phyloP scores from a whole-genome alignment of 139 green algal species.

The Tetradesmus obliquus region DNA sequence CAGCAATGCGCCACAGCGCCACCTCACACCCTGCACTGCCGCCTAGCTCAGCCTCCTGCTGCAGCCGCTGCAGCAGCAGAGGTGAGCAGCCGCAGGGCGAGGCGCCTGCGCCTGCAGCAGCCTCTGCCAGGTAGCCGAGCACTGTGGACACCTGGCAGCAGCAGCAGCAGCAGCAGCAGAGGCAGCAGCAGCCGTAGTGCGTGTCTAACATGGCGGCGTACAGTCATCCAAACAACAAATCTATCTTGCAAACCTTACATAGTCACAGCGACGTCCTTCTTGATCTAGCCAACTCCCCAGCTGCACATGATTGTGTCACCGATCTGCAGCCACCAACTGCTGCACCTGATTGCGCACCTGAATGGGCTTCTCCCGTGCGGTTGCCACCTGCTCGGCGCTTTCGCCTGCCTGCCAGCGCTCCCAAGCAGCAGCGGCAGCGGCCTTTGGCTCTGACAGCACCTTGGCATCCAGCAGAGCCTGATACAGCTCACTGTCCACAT shows the following conservation, averaged over 20 bases:
- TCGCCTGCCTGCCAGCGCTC: conserved; percentile 43
- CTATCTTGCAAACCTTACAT: no score
- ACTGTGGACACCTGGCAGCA: conserved; percentile 12
- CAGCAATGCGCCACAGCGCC: conserved; percentile 19
- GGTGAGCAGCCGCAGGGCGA: not conserved
- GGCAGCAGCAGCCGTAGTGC: conserved; percentile 1
- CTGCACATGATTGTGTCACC: no score
- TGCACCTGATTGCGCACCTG: conserved; percentile 12
- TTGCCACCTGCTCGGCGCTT: conserved; percentile 39
- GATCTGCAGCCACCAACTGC: not conserved
- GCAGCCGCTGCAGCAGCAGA: conserved; percentile 21
- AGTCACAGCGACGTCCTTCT: no score
- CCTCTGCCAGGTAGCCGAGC: conserved; percentile 43
- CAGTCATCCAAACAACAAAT: not conserved
- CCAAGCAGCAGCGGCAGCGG: conserved; percentile 33
- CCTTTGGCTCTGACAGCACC: conserved; percentile 46
- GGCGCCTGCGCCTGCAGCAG: conserved; percentile 10
- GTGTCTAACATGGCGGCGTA: not conserved
- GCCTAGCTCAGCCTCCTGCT: conserved; percentile 7
- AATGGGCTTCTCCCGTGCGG: conserved; percentile 45
- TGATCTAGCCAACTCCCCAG: no score
- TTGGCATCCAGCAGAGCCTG: not conserved
- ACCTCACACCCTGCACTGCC: not conserved
- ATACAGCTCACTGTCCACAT: not conserved
- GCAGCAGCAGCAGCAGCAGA: conserved; percentile 18